phyloP scores from a whole-genome alignment of 306 rosid species.

The Spatholobus suberectus region DNA sequence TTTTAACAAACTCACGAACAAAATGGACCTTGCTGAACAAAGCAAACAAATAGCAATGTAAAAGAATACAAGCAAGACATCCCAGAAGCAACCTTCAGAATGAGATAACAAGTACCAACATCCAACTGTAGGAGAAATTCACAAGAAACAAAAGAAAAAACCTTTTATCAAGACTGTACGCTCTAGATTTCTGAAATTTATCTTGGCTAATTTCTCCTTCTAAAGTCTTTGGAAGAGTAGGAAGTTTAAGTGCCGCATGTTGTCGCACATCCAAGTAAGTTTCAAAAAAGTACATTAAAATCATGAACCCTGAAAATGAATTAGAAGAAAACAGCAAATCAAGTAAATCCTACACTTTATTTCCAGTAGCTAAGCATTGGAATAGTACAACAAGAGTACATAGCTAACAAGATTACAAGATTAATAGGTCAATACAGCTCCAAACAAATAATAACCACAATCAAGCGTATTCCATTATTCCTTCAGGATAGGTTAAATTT shows the following conservation, averaged over 20 bases:
- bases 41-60: constrained; percentile 25
- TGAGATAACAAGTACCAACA: constrained; percentile 12
- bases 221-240: constrained; percentile 85
- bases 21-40: constrained; percentile 80
- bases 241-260: constrained; percentile 77
- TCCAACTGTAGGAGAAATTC: constrained; percentile 19
- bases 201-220: constrained; percentile 89
- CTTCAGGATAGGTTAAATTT: too few relatives aligned
- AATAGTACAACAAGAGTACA: neutral
- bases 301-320: constrained; percentile 72
- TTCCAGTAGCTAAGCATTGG: neutral
- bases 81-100: constrained; percentile 6
- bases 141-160: constrained; percentile 33
- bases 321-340: neutral
- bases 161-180: constrained; percentile 95
- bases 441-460: too few relatives aligned
- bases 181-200: constrained; percentile 86
- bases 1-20: constrained; percentile 83
- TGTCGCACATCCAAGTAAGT: constrained; percentile 85
- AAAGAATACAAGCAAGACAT: constrained; percentile 1
- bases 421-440: too few relatives aligned
- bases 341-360: constrained; percentile 1
- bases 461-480: too few relatives aligned
- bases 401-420: too few relatives aligned
- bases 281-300: constrained; percentile 81